Base-by-base conservation (phyloP, 2,329 filamentous ascomycete species). In the Acephala macrosclerotiorum region DNA sequence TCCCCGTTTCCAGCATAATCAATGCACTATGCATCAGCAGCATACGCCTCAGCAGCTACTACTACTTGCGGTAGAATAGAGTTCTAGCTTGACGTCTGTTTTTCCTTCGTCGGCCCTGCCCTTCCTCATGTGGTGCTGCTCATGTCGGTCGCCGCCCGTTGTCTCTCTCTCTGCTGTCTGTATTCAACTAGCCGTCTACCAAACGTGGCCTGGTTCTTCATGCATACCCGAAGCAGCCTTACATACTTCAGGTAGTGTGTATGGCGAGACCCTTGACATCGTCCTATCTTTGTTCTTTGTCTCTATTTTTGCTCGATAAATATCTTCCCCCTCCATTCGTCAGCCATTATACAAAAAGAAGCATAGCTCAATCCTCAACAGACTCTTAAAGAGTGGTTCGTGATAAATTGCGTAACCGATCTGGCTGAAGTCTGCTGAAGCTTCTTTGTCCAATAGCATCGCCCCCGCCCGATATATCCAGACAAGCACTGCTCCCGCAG, bases 1-100 rank as follows among this genome's bases (percentile, higher is more conserved):
- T 72, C 67, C 66, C 65, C 65, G 64, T 69, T 73, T 67, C 66
- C 57, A 66, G 66, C 70, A 71, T 72, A 70, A 70, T 75, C 68
- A 72, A 76, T 76, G 74, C 74, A 73, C 70, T 75, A 73, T 73
- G 71, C 71, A 70, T 61, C 49, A 67, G 65, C 68, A 65, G 61
- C 61, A 53, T 53, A 53, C 49, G 49, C 49, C 49, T 53, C 49
- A 53, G 49, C 38, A 6, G 38, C 49, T 53, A 64, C 59, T 60
- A 60, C 47, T 60, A 61, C 60, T 66, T 61, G 64, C 53, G 59
- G 57, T 53, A 69, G 53, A 60, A 61, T 66, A 63, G 58, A 61
- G 47, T 51, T 56, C 59, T 58, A 64, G 60, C 65, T 63, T 67
- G 66, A 63, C 60, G 51, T 64, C 63, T 58, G 55, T 36, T 49